Evolutionary conservation across 2,329 filamentous ascomycete genomes (phyloP), one percentile per base, ranked within the genome.

Genomic region (Apiospora kogelbergensis): DNA sequence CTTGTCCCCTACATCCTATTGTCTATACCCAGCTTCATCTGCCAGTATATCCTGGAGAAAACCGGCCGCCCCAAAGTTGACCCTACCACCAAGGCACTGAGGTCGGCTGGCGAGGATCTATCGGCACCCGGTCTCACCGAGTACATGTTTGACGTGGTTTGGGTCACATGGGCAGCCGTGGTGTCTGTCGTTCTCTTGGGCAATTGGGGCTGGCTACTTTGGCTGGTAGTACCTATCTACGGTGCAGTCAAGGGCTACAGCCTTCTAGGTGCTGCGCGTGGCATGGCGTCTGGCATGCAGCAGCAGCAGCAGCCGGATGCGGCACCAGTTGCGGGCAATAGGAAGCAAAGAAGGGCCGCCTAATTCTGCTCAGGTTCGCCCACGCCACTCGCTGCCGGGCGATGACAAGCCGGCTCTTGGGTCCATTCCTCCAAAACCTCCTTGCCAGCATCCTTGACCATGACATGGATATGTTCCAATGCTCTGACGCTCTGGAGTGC

Each of bases 121-220:
- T 90, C 92, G 67, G 93, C 94, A 11, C 88, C 91, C 42, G 96
- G 96, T 5, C 83, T 99, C 84, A 98, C 95, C 13, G 96, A 98
- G 82, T 98, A 97, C 84, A 93, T 98, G 92, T 99, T 97, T 87
- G 96, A 99, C 82, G 89, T 97, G 65, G 84, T 97, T 67, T 98
- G 97, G 88, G 94, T 97, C 83, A 98, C 94, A 0, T 98, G 95
- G 91, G 90, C 89, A 13, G 92, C 90, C 67, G 84, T 93, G 48
- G 81, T 91, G 10, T 80, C 91, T n/a, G 94, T 91, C 17, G 86
- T 91, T 20, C 72, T 97, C 37, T 88, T 95, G 64, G 96, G 96
- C 4, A 94, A 98, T 79, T 91, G 91, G 83, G 93, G 83, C 17
- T 89, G 86, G 87, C 77, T 88, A 24, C 74, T 89, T 13, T 89